Evolutionary conservation across 768 basidiomycete genomes (phyloP), one percentile per base, ranked within the genome.

Genomic region (Mrakia hoshinonis): DNA sequence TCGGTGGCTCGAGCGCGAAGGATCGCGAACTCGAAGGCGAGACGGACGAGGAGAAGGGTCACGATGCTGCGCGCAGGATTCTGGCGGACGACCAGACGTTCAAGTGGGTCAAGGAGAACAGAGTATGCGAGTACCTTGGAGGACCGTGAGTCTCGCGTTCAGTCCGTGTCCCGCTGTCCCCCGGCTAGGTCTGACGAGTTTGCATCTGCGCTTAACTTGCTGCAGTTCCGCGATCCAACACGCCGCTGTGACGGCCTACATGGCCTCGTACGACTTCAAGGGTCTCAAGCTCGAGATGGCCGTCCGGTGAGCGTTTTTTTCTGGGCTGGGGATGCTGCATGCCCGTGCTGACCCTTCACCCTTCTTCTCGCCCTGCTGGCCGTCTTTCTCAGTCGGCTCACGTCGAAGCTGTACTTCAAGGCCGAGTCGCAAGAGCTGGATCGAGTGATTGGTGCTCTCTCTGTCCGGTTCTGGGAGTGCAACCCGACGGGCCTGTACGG

Each of bases 401-500:
- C 94, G 78, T 87, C 87, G 15, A 96, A 95, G 78, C 84, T 99
- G 2, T 97, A 85, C 78, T 84, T 99, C 72, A 94, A 92, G 79
- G 96, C 87, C 1, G 96, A 99, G 79, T 95, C 95, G 0, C 96
- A 99, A 77, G 94, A 98, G 81, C 89, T 99, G 52, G 96, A 98
- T 79, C 87, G 96, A 52, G 97, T 99, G 73, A 83, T 99, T 6
- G 92, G 92, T 73, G 88, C 87, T 74, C 97, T 99, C 76, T 91
- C 91, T 76, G 82, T 86, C 49, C 86, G 92, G 11, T 99, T 92
- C 79, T 96, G 87, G 86, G 87, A 92, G 54, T 92, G 91, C 78
- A 98, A 98, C 77, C 89, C 90, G 0, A 81, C 81, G 1, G 85
- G 85, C 29, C 75, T 90, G n/a, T 94, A 89, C 77, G 91, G 91